These are phyloP conservation scores for Crithidia thermophila DNA, from an alignment of 208 protist genomes.

Conservation along the genomic window DNA sequence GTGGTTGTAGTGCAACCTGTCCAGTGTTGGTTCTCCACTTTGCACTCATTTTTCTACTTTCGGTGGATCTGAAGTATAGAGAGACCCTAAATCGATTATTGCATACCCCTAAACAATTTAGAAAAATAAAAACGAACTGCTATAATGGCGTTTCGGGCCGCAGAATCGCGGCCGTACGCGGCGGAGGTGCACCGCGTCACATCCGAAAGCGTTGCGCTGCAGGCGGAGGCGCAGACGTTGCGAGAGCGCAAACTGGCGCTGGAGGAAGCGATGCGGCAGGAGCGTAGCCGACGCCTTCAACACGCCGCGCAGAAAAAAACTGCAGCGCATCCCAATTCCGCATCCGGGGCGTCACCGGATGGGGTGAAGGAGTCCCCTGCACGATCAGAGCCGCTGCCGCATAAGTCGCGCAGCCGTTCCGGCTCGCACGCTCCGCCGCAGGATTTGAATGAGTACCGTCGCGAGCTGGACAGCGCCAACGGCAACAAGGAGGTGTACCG, in stretches of 20 bases:
- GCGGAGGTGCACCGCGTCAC: conserved; percentile 20
- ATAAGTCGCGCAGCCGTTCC: not conserved
- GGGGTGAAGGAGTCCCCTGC: not conserved
- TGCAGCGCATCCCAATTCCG: not conserved
- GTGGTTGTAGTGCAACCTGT: too few relatives aligned
- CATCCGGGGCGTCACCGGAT: not conserved
- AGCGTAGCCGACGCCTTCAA: conserved; percentile 27
- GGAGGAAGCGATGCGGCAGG: conserved; percentile 31
- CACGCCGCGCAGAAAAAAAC: conserved; percentile 1
- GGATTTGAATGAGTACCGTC: conserved; percentile 25
- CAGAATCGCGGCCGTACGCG: conserved; percentile 9
- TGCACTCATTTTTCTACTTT: too few relatives aligned
- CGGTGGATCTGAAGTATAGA: too few relatives aligned
- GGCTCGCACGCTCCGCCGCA: not conserved
- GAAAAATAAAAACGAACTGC: not conserved
- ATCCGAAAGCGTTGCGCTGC: conserved; percentile 7
- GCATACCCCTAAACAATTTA: not conserved
- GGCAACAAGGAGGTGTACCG: conserved; percentile 11
- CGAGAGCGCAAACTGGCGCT: conserved; percentile 17
- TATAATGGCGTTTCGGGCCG: conserved; percentile 13
- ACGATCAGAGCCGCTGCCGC: too few relatives aligned
- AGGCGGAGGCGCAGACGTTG: conserved; percentile 7
- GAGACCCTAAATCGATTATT: too few relatives aligned
- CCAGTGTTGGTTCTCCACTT: too few relatives aligned
- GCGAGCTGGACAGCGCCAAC: conserved; percentile 25